Base-by-base conservation (phyloP, 2,329 filamentous ascomycete species). In the Blastomyces emzantsi region DNA sequence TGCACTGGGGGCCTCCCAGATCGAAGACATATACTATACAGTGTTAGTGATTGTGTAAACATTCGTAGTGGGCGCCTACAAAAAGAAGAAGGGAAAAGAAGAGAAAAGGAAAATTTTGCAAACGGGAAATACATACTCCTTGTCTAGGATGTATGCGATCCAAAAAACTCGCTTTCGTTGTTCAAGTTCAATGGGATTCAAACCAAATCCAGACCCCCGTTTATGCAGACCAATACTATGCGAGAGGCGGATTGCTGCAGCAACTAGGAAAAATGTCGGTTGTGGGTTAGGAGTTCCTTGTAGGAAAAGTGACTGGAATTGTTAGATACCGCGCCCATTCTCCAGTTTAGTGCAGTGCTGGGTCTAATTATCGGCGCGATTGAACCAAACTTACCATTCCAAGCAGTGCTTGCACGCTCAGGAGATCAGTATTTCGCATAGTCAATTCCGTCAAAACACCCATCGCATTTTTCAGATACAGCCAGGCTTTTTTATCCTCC, bases 171-270 rank as follows among this genome's bases (percentile, higher is more conserved):
- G 79, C 73, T 89, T 89, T 25, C 88, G 86, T 75, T 99, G 94
- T 77, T 99, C 94, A 51, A 94, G 91, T 74, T 99, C 94, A 56
- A 95, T 88, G 0, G 90, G 88, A 70, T 96, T 97, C 54, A 99
- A 81, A 67, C 95, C 94, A 78, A 97, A 97, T 2, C 90, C 90
- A 7, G 90, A 91, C 4, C 92, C 93, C 62, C 90, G 87, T 77
- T 97, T 97, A 77, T 99, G 94, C 45, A 99, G 82, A 25, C 94
- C 94, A 70, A 99, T 97, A 71, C 89, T 96, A 74, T 97, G 93
- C 1, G 93, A 89, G 25, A 96, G 81, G 61, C 94, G 84, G 68
- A 97, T 93, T 3, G 94, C 94, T 15, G 92, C 90, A 5, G 93
- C 90, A 39, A 97, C 88, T 60, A 97, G 83, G 70, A 96, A 88